Percentiles rank a stretch among this genome's conserved stretches.
Evolutionary conservation across 345 rosid species (phyloP).

Genomic region (Eucalyptus fibrosa): DNA sequence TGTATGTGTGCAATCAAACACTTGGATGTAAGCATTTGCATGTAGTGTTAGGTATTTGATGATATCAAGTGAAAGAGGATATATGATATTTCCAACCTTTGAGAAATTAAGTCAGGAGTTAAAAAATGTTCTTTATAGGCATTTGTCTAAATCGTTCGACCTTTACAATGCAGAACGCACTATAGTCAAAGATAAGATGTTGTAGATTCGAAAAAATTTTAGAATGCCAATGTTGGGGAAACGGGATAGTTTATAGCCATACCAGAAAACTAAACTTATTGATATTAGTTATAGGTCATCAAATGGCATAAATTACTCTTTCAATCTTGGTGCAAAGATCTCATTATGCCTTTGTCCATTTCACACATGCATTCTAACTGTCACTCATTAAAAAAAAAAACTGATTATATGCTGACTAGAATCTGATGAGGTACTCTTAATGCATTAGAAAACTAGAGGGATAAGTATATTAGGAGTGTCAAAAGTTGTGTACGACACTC

Average conservation of each 20-base stretch:
- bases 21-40: background rate
- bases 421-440: too few relatives aligned
- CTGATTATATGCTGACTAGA: background rate
- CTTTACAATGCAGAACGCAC: background rate
- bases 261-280: too few relatives aligned
- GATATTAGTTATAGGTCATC: too few relatives aligned
- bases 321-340: background rate
- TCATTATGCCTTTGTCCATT: background rate
- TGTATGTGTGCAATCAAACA: background rate
- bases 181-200: background rate
- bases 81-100: background rate
- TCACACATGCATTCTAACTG: background rate
- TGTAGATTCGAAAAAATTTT: background rate
- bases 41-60: background rate
- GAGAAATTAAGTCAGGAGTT: background rate
- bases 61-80: background rate
- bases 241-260: too few relatives aligned
- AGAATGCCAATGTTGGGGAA: background rate
- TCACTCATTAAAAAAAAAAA: too few relatives aligned
- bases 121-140: background rate
- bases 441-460: too few relatives aligned
- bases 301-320: background rate
- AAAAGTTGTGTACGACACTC: too few relatives aligned
- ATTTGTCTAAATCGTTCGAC: rapidly evolving
- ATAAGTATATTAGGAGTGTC: too few relatives aligned